Base-by-base conservation (phyloP, 2,329 filamentous ascomycete genomes). In the Ilyonectria robusta region DNA sequence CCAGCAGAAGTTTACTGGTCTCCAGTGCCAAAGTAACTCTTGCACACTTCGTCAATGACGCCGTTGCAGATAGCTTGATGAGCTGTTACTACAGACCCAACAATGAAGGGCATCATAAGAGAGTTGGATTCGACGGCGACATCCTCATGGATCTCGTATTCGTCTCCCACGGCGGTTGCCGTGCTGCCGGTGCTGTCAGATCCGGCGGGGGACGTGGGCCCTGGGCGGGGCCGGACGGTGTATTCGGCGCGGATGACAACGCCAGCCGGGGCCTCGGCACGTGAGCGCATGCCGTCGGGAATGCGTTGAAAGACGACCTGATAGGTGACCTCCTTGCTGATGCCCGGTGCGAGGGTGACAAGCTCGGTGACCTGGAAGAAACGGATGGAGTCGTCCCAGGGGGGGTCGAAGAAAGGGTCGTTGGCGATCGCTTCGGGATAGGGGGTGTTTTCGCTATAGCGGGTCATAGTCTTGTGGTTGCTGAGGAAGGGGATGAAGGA, bases 231-330 rank as follows among this genome's bases (percentile, higher is more conserved):
- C 56, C 72, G 75, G 54, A 80, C 77, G 47, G 63, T 71, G 69
- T 78, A 81, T 68, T 80, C 78, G 47, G 74, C 81, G 77, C 84
- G 81, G 59, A 86, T 80, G 17, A 78, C 76, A 23, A 85, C 83
- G 42, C 83, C 83, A 26, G 77, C 83, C 3, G 80, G 77, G 5
- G 84, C 83, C 46, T 82, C 77, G 55, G 82, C 84, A 44, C 84
- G 78, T 59, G 81, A 81, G n/a, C 84, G 79, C 33, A 84, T 75
- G 54, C 84, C 84, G 40, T 78, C 73, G 23, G 77, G 76, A 35
- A 82, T 79, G 66, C 75, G 78, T 72, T 86, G 84, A 67, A 85
- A 84, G 31, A 83, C 78, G 66, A 81, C 82, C 5, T 81, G 81
- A 64, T 85, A 81, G 58, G 70, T 71, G 42, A 86, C 78, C 35